Conservation (phyloP, 805 yeast genomes). For the Myxozyma neotropica region DNA sequence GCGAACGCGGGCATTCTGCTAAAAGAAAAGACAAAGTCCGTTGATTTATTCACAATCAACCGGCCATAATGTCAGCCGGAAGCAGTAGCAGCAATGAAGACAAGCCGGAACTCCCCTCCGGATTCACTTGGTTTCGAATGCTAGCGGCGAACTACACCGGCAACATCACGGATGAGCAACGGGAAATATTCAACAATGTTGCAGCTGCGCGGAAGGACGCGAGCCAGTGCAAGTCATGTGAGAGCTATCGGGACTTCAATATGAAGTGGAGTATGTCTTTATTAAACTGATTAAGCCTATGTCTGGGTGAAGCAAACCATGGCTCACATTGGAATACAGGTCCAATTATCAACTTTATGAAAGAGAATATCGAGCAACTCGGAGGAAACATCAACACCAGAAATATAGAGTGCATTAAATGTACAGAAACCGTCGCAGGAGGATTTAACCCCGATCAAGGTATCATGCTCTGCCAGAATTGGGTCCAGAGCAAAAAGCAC, state of each 20-base stretch:
- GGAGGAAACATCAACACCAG: slow-evolving; percentile 54
- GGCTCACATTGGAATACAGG: slow-evolving; percentile 20
- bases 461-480: slow-evolving; percentile 81
- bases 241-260: slow-evolving; percentile 78
- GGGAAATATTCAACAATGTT: slow-evolving; percentile 11
- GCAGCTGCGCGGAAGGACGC: slow-evolving; percentile 5
- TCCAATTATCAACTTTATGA: slow-evolving; percentile 86
- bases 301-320: not conserved
- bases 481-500: slow-evolving; percentile 72
- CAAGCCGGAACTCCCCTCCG: slow-evolving; percentile 21
- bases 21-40: too few species aligned
- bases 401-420: slow-evolving; percentile 75
- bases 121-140: slow-evolving; percentile 28
- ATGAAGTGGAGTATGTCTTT: slow-evolving; percentile 50
- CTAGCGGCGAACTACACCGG: slow-evolving; percentile 25
- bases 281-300: not conserved
- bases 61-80: not conserved
- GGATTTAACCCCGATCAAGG: slow-evolving; percentile 94
- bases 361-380: slow-evolving; percentile 73
- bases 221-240: slow-evolving; percentile 66
- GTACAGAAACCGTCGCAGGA: slow-evolving; percentile 83
- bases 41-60: not conserved
- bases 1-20: too few species aligned
- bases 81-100: not conserved
- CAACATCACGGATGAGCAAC: slow-evolving; percentile 19